A percentile compares a stretch with the other conserved stretches of the same genome.
Conservation (phyloP, 768 basidiomycete genomes). For the Lentinula sp. region DNA sequence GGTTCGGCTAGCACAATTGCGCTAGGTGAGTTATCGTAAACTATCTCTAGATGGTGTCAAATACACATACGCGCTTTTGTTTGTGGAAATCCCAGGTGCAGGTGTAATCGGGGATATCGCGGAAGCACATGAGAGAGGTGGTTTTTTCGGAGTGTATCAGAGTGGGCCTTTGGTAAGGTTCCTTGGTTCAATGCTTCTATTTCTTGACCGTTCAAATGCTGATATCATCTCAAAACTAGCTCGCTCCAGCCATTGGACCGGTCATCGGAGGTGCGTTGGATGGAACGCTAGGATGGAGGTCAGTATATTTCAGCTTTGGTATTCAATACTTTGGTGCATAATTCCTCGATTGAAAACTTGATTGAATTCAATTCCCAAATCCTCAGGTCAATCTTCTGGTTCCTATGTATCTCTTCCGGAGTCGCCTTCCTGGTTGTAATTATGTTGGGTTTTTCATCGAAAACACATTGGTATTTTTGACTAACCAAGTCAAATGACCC, state of each 20-base stretch:
- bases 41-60: background rate
- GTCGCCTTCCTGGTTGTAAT: constrained; percentile 41
- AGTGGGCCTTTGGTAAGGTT: constrained; percentile 47
- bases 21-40: constrained; percentile 36
- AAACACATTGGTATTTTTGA: constrained; percentile 18
- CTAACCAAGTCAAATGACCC: constrained; percentile 27
- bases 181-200: no score
- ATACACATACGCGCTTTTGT: background rate
- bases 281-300: constrained; percentile 61
- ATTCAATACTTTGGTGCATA: background rate
- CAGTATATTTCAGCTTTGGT: constrained; percentile 3
- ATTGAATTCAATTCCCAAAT: constrained; percentile 1
- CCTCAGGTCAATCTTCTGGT: constrained; percentile 56
- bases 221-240: constrained; percentile 23
- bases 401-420: constrained; percentile 43
- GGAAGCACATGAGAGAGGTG: constrained; percentile 65
- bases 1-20: constrained; percentile 79
- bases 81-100: constrained; percentile 34
- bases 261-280: constrained; percentile 56
- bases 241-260: constrained; percentile 57
- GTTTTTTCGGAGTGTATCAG: constrained; percentile 63
- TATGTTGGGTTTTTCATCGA: constrained; percentile 30
- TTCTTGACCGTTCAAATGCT: no score
- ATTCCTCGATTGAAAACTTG: no score
- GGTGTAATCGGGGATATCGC: constrained; percentile 79